Base-by-base conservation (phyloP, 2,329 filamentous ascomycete genomes). In the Penicillium aurantiogriseum region DNA sequence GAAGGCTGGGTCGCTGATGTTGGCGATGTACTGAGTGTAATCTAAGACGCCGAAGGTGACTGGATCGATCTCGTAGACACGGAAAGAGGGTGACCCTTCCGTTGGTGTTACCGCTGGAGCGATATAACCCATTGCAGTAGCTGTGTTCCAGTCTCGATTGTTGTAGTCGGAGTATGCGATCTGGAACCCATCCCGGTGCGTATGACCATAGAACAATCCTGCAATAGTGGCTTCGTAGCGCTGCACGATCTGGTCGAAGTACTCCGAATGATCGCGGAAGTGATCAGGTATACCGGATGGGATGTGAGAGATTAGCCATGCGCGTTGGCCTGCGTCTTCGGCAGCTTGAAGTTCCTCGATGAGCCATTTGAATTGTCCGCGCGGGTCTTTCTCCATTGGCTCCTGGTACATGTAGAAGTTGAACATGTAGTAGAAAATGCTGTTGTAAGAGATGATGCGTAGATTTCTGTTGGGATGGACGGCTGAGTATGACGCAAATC, bases 251-350 rank as follows among this genome's bases (percentile, higher is more conserved):
- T 81, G 79, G 64, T 85, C 79, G 21, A 84, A 75, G 63, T 81
- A 80, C 66, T 81, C 77, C 38, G 80, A 81, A 46, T 76, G 74
- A 54, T 84, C 81, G 49, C 78, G 81, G 61, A 86, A 79, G 3
- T 79, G 77, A 63, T 85, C 81, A 3, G 70, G 66, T 36, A 77
- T 71, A 8, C 83, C 83, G 21, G 79, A 67, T 2, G 83, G 79
- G 75, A 84, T 84, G 63, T 87, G 84, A 2, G 81, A 82, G 33
- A 85, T 79, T 40, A 87, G 76, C 71, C 80, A 86, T 25, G 83
- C 84, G 23, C 80, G 77, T 66, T 85, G 78, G 36, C 76, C 75
- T 1, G 77, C 75, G 44, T 72, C 72, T 62, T 86, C 83, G 3
- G 84, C 82, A 2, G 74, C 73, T 51, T 82, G 77, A 0, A 87